Percentiles rank a stretch among this genome's conserved stretches.
Evolutionary conservation across 2,329 filamentous ascomycete species (phyloP).

Genomic region (Colletotrichum liriopes): DNA sequence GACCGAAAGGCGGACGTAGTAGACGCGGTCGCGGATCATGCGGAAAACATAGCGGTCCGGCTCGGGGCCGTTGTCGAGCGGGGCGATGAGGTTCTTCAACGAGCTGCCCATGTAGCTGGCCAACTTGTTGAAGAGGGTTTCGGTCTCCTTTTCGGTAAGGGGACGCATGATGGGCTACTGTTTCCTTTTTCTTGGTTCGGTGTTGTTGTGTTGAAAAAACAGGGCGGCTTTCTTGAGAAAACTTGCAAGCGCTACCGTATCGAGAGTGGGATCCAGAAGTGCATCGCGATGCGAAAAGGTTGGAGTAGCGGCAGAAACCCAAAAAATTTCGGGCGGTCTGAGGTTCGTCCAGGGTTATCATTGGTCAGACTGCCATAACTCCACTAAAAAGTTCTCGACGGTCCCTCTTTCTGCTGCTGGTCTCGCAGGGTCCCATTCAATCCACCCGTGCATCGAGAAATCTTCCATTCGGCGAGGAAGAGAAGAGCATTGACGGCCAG

Average conservation of each 20-base stretch:
- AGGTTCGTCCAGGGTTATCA: constrained; percentile 4
- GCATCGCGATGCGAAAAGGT: constrained; percentile 35
- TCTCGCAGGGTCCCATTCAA: constrained; percentile 24
- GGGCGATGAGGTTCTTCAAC: constrained; percentile 87
- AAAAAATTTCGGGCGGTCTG: constrained; percentile 50
- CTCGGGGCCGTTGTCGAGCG: constrained; percentile 76
- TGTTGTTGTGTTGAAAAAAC: neutral
- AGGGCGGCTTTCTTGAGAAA: constrained; percentile 8
- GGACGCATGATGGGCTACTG: constrained; percentile 75
- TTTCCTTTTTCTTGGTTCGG: neutral
- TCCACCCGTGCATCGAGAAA: constrained; percentile 35
- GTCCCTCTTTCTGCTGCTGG: constrained; percentile 38
- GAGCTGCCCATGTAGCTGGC: constrained; percentile 93
- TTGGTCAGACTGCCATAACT: constrained; percentile 46
- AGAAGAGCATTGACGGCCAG: neutral
- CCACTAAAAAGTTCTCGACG: constrained; percentile 33
- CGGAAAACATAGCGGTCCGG: constrained; percentile 89
- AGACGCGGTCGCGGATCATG: constrained; percentile 78
- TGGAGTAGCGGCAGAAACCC: constrained; percentile 46
- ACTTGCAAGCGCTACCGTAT: constrained; percentile 16
- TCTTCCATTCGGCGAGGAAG: constrained; percentile 26
- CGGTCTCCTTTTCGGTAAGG: constrained; percentile 84
- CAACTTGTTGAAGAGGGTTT: constrained; percentile 91
- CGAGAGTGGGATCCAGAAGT: constrained; percentile 23
- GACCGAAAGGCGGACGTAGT: constrained; percentile 91